Evolutionary conservation across 2,329 filamentous ascomycete species (phyloP).

Genomic region (Harringtonia lauricola): DNA sequence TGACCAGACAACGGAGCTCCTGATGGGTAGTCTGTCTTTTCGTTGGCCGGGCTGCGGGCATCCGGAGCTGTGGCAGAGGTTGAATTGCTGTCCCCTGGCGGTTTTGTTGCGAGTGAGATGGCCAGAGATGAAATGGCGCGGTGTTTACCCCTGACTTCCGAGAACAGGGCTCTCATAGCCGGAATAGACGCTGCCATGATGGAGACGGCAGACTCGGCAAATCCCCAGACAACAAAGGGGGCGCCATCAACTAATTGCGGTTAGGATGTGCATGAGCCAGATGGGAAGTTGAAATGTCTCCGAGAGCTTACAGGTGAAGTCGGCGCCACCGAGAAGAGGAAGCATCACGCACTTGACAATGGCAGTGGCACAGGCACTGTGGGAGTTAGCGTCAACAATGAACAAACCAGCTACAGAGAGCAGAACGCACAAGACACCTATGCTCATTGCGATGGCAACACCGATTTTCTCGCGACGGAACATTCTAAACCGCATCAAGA

Average conservation of each 20-base stretch:
- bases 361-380: constrained; percentile 15
- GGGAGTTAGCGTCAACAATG: neutral
- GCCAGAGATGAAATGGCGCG: constrained; percentile 1
- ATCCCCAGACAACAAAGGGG: constrained; percentile 13
- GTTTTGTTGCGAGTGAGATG: neutral
- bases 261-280: neutral
- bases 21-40: too few species aligned
- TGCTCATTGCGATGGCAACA: constrained; percentile 20
- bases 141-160: neutral
- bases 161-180: constrained; percentile 16
- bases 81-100: neutral
- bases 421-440: constrained; percentile 18
- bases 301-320: constrained; percentile 12
- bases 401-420: too few species aligned
- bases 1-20: too few species aligned
- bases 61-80: neutral
- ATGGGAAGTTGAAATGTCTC: too few species aligned
- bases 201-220: constrained; percentile 18
- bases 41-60: too few species aligned
- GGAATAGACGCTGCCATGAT: constrained; percentile 21
- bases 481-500: constrained; percentile 18
- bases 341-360: constrained; percentile 16
- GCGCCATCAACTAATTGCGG: neutral
- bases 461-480: constrained; percentile 18
- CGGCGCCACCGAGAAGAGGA: constrained; percentile 7